phyloP scores from a whole-genome alignment of 164 flowering plant species.

The Paratinospora sagittata region DNA sequence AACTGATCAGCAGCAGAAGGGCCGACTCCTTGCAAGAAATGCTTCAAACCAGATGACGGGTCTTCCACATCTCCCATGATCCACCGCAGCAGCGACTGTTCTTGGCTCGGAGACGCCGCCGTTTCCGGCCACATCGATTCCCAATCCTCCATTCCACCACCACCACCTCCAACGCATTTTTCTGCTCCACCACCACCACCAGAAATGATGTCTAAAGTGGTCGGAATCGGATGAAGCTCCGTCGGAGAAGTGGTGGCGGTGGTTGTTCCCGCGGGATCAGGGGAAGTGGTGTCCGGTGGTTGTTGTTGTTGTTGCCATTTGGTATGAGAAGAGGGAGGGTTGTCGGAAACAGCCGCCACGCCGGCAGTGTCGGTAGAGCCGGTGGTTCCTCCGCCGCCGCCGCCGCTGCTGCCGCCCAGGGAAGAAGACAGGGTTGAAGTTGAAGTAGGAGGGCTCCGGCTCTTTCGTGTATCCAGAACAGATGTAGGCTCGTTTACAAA shows the following conservation, averaged over 20 bases:
- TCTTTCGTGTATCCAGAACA: slow-evolving; percentile 62
- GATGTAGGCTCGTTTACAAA: slow-evolving; percentile 57
- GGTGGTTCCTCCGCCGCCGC: too few species aligned
- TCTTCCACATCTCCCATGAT: slow-evolving; percentile 70
- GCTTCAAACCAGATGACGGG: slow-evolving; percentile 46
- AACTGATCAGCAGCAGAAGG: slow-evolving; percentile 36
- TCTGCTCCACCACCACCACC: slow-evolving; percentile 14
- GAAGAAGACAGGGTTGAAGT: slow-evolving; percentile 75
- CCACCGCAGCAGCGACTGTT: slow-evolving; percentile 56
- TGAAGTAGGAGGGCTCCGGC: slow-evolving; percentile 68
- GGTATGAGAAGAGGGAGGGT: slow-evolving; percentile 18
- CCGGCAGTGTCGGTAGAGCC: slow-evolving; percentile 44
- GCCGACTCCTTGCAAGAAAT: slow-evolving; percentile 38
- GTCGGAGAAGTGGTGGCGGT: too few species aligned
- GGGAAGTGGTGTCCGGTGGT: slow-evolving; percentile 4
- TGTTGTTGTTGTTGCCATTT: too few species aligned
- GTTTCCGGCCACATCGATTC: slow-evolving; percentile 46
- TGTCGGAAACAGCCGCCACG: slow-evolving; percentile 46
- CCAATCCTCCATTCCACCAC: slow-evolving; percentile 69
- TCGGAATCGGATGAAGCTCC: slow-evolving; percentile 31
- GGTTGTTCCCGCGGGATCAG: not conserved
- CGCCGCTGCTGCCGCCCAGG: slow-evolving; percentile 39
- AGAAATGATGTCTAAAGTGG: slow-evolving; percentile 9
- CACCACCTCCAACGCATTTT: slow-evolving; percentile 45
- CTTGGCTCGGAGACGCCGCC: slow-evolving; percentile 46